phyloP scores from a whole-genome alignment of 345 rosid genomes.

The Carallia pectinifolia region DNA sequence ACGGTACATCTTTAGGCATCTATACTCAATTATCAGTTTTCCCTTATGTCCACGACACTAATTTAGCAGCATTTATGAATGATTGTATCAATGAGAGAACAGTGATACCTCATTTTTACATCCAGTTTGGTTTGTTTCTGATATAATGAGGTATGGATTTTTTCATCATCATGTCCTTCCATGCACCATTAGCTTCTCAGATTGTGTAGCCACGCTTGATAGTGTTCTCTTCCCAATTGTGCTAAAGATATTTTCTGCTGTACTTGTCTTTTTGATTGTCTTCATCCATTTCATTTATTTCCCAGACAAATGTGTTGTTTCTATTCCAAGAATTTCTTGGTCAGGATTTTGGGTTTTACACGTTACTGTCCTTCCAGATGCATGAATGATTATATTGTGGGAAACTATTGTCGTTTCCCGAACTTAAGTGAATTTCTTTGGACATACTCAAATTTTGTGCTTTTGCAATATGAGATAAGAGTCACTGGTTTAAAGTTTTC shows the following conservation, averaged over 20 bases:
- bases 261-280: not conserved
- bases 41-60: not conserved
- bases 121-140: too few relatives aligned
- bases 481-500: not conserved
- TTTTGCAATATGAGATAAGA: not conserved
- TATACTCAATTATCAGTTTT: not conserved
- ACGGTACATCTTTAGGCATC: constrained; percentile 8
- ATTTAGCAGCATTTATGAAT: not conserved
- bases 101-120: not conserved
- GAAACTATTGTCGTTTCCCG: not conserved
- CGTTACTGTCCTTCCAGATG: not conserved
- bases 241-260: not conserved
- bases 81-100: not conserved
- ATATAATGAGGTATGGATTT: too few relatives aligned
- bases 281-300: not conserved
- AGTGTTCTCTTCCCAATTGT: not conserved
- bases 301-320: not conserved
- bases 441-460: not conserved
- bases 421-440: not conserved
- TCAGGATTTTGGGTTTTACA: not conserved
- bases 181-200: not conserved
- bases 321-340: not conserved
- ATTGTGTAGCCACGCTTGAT: not conserved
- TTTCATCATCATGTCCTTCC: not conserved
- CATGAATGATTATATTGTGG: not conserved